These are phyloP conservation scores for Penicillium thymicola DNA, from an alignment of 2,329 filamentous ascomycete genomes.

Conservation along the genomic window DNA sequence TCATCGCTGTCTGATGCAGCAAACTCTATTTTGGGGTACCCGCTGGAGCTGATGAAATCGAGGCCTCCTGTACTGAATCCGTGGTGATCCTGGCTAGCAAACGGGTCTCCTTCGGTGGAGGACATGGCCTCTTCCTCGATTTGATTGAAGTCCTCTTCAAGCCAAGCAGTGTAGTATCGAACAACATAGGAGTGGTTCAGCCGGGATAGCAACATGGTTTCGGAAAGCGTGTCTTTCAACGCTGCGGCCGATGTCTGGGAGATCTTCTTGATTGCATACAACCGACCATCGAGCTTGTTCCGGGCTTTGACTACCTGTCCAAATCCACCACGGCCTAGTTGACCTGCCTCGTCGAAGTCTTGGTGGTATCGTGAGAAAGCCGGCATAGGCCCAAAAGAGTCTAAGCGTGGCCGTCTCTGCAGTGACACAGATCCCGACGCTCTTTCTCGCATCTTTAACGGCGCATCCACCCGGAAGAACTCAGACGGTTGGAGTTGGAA, in stretches of 20 bases:
- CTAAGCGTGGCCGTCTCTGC: conserved; percentile 56
- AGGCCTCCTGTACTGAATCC: conserved; percentile 73
- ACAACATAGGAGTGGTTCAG: conserved; percentile 87
- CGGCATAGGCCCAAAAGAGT: conserved; percentile 57
- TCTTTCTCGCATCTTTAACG: conserved; percentile 37
- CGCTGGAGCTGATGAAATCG: conserved; percentile 89
- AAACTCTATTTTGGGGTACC: conserved; percentile 74
- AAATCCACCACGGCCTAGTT: conserved; percentile 89
- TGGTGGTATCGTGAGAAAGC: conserved; percentile 73
- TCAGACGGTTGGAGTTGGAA: conserved; percentile 64
- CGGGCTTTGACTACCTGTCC: conserved; percentile 94
- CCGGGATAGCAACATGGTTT: conserved; percentile 85
- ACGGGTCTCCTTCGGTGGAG: conserved; percentile 55
- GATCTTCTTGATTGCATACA: conserved; percentile 97
- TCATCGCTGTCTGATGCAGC: conserved; percentile 53
- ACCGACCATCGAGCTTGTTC: conserved; percentile 87
- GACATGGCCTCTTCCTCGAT: conserved; percentile 43
- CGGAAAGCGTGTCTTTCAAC: conserved; percentile 64
- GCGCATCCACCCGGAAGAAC: conserved; percentile 43
- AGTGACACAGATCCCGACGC: conserved; percentile 44
- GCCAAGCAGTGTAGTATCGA: conserved; percentile 93
- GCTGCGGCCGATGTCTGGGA: conserved; percentile 71
- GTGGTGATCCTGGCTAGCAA: conserved; percentile 25
- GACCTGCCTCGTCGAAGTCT: conserved; percentile 87
- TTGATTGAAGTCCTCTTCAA: conserved; percentile 62